Percentiles rank a stretch among this genome's conserved stretches.
These are phyloP conservation scores for Fusarium ramigenum DNA, from an alignment of 2,329 filamentous ascomycete species.

Conservation along the genomic window DNA sequence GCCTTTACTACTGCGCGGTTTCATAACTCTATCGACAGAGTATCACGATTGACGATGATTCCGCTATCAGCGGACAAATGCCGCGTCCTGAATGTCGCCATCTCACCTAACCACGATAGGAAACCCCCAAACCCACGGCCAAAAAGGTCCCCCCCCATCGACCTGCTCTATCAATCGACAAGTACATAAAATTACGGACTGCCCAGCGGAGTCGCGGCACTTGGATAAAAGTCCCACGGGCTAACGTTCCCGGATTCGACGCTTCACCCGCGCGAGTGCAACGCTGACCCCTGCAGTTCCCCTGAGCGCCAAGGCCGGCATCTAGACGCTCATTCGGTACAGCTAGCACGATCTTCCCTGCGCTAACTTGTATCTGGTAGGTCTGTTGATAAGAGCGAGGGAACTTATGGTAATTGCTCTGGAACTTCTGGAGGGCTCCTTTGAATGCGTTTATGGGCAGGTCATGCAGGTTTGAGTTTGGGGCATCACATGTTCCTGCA, in stretches of 20 bases:
- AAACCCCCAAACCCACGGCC: not conserved
- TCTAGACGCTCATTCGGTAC: not conserved
- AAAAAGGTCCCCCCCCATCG: not conserved
- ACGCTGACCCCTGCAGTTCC: not conserved
- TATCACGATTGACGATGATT: not conserved
- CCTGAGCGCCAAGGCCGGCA: conserved; percentile 10
- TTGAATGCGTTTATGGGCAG: not conserved
- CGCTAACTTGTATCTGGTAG: conserved; percentile 11
- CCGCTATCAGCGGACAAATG: not conserved
- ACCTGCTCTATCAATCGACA: not conserved
- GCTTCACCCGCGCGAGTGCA: not conserved
- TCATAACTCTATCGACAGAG: not conserved
- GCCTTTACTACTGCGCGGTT: not conserved
- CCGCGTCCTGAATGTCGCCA: not conserved
- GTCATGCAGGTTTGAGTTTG: not conserved
- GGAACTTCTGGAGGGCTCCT: conserved; percentile 5
- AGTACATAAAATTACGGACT: not conserved
- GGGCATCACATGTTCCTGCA: not conserved
- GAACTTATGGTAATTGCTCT: conserved; percentile 8
- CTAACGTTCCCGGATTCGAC: not conserved
- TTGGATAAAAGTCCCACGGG: not conserved
- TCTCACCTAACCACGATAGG: not conserved
- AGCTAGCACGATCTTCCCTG: conserved; percentile 8
- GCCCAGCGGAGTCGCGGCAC: not conserved
- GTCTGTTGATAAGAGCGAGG: conserved; percentile 6